A percentile compares a stretch with the other conserved stretches of the same genome.
These are phyloP conservation scores for Chimonanthus praecox DNA, from an alignment of 164 flowering plant species.

Conservation along the genomic window DNA sequence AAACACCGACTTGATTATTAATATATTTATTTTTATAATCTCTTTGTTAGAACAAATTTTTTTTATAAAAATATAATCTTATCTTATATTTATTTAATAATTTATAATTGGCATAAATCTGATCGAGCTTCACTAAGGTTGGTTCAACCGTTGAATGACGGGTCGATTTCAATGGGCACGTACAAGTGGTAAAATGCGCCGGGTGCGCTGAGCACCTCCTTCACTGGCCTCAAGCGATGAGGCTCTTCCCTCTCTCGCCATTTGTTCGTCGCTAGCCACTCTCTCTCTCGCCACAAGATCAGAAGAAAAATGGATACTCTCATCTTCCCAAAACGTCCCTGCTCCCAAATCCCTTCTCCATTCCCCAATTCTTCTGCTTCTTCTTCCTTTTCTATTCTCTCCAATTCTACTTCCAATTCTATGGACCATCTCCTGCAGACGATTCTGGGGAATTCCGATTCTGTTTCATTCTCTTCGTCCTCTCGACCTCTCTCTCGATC, in stretches of 20 bases:
- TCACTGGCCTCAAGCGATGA: too few species aligned
- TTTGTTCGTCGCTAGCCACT: constrained; percentile 2
- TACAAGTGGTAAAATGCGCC: neutral
- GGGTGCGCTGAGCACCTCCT: neutral
- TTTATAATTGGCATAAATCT: neutral
- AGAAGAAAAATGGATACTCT: constrained; percentile 33
- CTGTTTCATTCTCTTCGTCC: constrained; percentile 13
- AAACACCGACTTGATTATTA: too few species aligned
- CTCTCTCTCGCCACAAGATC: constrained; percentile 11
- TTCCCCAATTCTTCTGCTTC: neutral
- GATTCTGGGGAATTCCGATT: constrained; percentile 43
- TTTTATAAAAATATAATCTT: too few species aligned
- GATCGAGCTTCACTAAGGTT: neutral
- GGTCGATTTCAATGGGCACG: neutral
- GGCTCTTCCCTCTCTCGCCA: constrained; percentile 15
- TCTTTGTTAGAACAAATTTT: too few species aligned
- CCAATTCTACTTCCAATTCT: constrained; percentile 6
- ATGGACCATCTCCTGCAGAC: constrained; percentile 44
- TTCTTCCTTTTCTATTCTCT: neutral
- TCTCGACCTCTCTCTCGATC: constrained; percentile 55
- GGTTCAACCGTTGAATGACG: too few species aligned
- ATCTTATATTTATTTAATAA: too few species aligned
- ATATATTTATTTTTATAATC: too few species aligned
- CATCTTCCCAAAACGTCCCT: constrained; percentile 57
- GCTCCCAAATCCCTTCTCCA: constrained; percentile 16